phyloP scores from a whole-genome alignment of 805 yeast species.

The Monosporozyma siamensis region DNA sequence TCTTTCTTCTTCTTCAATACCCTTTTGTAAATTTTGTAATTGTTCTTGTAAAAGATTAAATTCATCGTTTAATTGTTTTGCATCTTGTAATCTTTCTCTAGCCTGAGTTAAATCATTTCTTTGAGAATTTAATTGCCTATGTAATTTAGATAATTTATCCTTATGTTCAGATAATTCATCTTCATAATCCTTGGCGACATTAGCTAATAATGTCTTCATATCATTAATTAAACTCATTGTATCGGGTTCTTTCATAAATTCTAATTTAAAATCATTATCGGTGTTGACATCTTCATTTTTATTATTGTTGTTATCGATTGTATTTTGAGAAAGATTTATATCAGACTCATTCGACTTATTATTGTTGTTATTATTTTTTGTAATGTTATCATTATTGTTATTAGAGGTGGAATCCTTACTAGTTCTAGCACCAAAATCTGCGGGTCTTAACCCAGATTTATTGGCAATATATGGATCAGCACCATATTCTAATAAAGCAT shows the following conservation, averaged over 20 bases:
- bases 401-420: conserved; percentile 11
- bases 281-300: background rate
- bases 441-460: conserved; percentile 77
- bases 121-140: conserved; percentile 30
- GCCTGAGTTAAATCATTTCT: conserved; percentile 20
- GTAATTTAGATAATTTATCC: conserved; percentile 41
- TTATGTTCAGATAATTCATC: conserved; percentile 48
- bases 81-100: conserved; percentile 20
- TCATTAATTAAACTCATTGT: conserved; percentile 33
- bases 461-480: conserved; percentile 75
- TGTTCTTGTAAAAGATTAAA: conserved; percentile 46
- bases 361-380: background rate
- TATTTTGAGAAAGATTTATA: background rate
- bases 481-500: conserved; percentile 75
- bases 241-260: conserved; percentile 14
- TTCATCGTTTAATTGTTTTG: conserved; percentile 43
- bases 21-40: conserved; percentile 48
- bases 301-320: background rate
- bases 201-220: conserved; percentile 41
- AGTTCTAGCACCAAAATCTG: conserved; percentile 61
- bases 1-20: conserved; percentile 53
- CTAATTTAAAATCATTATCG: background rate
- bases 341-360: background rate
- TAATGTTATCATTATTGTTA: background rate
- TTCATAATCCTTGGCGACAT: conserved; percentile 51